Base-by-base conservation (phyloP, 139 green algal species). In the Zygnema circumcarinatum region DNA sequence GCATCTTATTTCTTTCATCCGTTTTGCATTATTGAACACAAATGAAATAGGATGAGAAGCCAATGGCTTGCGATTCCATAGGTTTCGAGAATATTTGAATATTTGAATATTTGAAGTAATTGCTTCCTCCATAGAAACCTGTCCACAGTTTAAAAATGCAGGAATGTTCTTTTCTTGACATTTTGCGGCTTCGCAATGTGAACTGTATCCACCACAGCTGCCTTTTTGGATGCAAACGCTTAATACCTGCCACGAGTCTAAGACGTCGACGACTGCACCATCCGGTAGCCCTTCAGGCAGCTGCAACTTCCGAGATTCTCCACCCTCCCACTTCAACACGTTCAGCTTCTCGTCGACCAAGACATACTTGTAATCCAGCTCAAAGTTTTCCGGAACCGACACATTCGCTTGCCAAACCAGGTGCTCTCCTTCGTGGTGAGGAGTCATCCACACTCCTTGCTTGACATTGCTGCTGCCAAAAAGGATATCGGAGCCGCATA, bases 371-470 rank as follows among this genome's bases (percentile, higher is more conserved):
- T 90, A 90, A 68, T 90, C 86, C 36, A 90, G 32, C 32, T 86
- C 31, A 35, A 84, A 74, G 7, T 35, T 83, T 3, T 73, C 76
- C 20, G 86, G 76, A 29, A 90, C 76, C 20, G 78, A 82, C n/a
- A 86, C 38, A 29, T 73, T 41, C 20, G 86, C 86, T 62, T 90
- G 86, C 86, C 86, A 90, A 22, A 85, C 75, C 32, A 90, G 56
- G 38, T 80, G 38, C 21, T 90, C 86, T 32, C 86, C 86, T 35
- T 87, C 62, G 22, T 90, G 86, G 16, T 81, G 67, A 22, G 86
- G 86, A 36, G 86, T 90, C 86, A 90, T 90, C 86, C 86, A 90
- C 29, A 90, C 62, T 32, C 78, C 76, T 38, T 81, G 86, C 86
- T 90, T 90, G 20, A 90, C 42, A 72, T 69, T 90, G 35, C 78